phyloP scores from a whole-genome alignment of 768 basidiomycete species.

The Melanogaster broomeanus region DNA sequence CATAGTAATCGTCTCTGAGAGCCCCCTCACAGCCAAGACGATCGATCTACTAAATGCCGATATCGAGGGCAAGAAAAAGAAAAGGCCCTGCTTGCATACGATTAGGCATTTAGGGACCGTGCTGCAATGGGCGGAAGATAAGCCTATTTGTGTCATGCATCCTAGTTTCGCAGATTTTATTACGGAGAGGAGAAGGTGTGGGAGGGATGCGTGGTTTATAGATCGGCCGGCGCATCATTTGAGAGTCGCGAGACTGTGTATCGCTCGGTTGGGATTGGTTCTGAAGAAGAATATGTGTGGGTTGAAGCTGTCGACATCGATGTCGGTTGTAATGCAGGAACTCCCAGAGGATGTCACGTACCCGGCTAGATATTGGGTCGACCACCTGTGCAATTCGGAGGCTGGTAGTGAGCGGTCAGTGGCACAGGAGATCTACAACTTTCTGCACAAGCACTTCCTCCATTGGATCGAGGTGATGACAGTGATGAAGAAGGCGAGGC shows the following conservation, averaged over 20 bases:
- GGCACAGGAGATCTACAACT: slow-evolving; percentile 14
- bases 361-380: slow-evolving; percentile 28
- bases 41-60: slow-evolving; percentile 30
- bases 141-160: slow-evolving; percentile 33
- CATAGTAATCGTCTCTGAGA: slow-evolving; percentile 28
- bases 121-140: slow-evolving; percentile 27
- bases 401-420: slow-evolving; percentile 1
- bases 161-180: slow-evolving; percentile 37
- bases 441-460: slow-evolving; percentile 27
- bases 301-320: slow-evolving; percentile 19
- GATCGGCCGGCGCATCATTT: slow-evolving; percentile 22
- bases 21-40: slow-evolving; percentile 24
- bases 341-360: slow-evolving; percentile 29
- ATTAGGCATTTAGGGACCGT: slow-evolving; percentile 27
- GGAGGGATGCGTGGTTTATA: slow-evolving; percentile 30
- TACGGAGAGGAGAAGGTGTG: slow-evolving; percentile 29
- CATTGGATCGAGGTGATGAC: slow-evolving; percentile 38
- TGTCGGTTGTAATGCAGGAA: slow-evolving; percentile 8
- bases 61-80: slow-evolving; percentile 4
- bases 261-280: slow-evolving; percentile 11
- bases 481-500: slow-evolving; percentile 31
- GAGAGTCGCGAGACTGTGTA: slow-evolving; percentile 26
- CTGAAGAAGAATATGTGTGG: slow-evolving; percentile 29
- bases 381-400: slow-evolving; percentile 26
- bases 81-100: slow-evolving; percentile 31